Evolutionary conservation across 2,329 filamentous ascomycete genomes (phyloP), one percentile per base, ranked within the genome.

Genomic region (Curvularia verruculosa): DNA sequence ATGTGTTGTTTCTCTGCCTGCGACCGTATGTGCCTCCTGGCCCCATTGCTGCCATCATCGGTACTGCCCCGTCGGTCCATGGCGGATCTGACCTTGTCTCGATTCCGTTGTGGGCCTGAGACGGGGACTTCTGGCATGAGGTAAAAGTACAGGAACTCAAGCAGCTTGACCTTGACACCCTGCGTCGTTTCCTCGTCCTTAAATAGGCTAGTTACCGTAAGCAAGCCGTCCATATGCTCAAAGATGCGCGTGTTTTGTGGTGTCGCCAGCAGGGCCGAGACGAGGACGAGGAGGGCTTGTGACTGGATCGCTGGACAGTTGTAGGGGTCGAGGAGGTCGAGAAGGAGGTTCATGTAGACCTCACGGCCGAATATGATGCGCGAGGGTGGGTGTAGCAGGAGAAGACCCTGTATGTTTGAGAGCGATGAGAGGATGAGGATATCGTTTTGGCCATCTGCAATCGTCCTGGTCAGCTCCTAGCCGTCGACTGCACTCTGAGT

Each of bases 101-200:
- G 75, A 54, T 73, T 69, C 39, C 73, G 64, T 18, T 70, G 63
- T 3, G 68, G 51, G 8, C 75, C 69, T 80, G 43, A 84, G 26
- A 73, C 73, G 1, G 81, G 87, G 0, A 85, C 86, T 79, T 99
- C 95, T 49, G 94, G 93, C 89, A 98, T 96, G 67, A 99, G 88
- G 77, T 98, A 99, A 78, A 98, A 98, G 82, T 98, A 98, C 49
- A 99, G 81, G 74, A 98, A 98, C 77, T 98, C 95, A 66, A 97
- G 89, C n/a, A 96, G 86, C 77, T 96, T 95, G 72, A 96, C 85
- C 80, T 96, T 97, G 64, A 98, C 93, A 68, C 94, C 91, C 60
- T 92, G 87, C 23, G 87, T 87, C 3, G 94, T 97, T 64, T 88
- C 87, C 59, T 92, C 88, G 62, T 89, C 90, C 77, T 96, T 96